Conservation (phyloP, 768 basidiomycete species). For the Tulasnella sp. region DNA sequence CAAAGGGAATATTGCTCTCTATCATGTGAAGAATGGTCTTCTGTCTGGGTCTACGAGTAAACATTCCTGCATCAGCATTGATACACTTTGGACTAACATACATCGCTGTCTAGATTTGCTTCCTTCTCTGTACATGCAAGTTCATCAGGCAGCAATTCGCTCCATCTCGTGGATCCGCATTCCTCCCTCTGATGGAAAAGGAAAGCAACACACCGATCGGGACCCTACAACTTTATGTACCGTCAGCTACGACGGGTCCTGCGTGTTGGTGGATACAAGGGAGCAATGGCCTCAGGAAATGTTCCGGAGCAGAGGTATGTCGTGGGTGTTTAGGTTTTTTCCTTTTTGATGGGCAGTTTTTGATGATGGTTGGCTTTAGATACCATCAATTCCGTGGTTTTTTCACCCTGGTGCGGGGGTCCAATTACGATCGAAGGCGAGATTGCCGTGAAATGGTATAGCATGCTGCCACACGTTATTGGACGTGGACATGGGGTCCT, state of each 20-base stretch:
- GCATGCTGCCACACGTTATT: conserved; percentile 56
- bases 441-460: conserved; percentile 62
- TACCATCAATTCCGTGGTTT: conserved; percentile 54
- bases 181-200: conserved; percentile 32
- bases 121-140: conserved; percentile 57
- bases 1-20: conserved; percentile 28
- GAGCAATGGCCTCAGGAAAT: conserved; percentile 53
- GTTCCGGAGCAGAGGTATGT: conserved; percentile 61
- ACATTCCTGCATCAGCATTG: neutral
- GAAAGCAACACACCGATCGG: conserved; percentile 32
- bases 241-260: conserved; percentile 69
- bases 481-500: conserved; percentile 58
- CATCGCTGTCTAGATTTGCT: conserved; percentile 29
- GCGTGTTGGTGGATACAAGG: conserved; percentile 63
- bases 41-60: neutral
- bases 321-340: conserved; percentile 6
- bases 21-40: conserved; percentile 22
- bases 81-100: neutral
- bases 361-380: conserved; percentile 39
- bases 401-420: conserved; percentile 53
- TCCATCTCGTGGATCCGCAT: conserved; percentile 60
- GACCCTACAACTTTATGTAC: conserved; percentile 41
- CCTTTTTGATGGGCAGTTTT: neutral
- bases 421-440: conserved; percentile 74
- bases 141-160: conserved; percentile 72